phyloP scores from a whole-genome alignment of 2,329 filamentous ascomycete species.

The Emmonsia crescens region DNA sequence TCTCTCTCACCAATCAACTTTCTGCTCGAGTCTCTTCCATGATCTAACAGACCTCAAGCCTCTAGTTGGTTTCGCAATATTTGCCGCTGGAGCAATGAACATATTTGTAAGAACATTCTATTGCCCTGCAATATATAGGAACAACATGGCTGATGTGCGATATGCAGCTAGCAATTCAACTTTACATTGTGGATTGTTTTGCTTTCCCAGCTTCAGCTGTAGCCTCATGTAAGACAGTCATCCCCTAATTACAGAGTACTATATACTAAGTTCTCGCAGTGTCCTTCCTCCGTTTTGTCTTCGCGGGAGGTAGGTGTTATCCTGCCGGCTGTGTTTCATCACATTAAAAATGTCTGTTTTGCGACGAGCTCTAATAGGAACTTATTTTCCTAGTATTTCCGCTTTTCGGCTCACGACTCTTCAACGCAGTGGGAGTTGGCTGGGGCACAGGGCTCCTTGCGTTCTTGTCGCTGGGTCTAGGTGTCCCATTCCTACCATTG shows the following conservation, averaged over 20 bases:
- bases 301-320: not conserved
- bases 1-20: not conserved
- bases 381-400: not conserved
- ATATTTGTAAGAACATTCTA: slow-evolving; percentile 1
- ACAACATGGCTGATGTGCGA: not conserved
- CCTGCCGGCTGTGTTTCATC: not conserved
- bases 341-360: not conserved
- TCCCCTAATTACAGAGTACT: not conserved
- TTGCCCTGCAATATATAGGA: not conserved
- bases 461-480: slow-evolving; percentile 3
- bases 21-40: not conserved
- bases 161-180: slow-evolving; percentile 1
- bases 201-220: slow-evolving; percentile 2
- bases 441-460: slow-evolving; percentile 4
- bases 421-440: not conserved
- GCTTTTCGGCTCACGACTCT: slow-evolving; percentile 2
- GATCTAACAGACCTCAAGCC: not conserved
- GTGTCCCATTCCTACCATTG: slow-evolving; percentile 2
- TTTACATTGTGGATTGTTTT: slow-evolving; percentile 5
- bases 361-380: not conserved
- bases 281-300: slow-evolving; percentile 4
- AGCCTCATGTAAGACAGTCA: not conserved
- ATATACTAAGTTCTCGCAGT: not conserved
- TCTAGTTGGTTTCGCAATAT: slow-evolving; percentile 1
- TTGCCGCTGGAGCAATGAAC: slow-evolving; percentile 1